A percentile compares a stretch with the other conserved stretches of the same genome.
Conservation (phyloP, 176 grass and related monocot genomes). For the Oryza officinalis region DNA sequence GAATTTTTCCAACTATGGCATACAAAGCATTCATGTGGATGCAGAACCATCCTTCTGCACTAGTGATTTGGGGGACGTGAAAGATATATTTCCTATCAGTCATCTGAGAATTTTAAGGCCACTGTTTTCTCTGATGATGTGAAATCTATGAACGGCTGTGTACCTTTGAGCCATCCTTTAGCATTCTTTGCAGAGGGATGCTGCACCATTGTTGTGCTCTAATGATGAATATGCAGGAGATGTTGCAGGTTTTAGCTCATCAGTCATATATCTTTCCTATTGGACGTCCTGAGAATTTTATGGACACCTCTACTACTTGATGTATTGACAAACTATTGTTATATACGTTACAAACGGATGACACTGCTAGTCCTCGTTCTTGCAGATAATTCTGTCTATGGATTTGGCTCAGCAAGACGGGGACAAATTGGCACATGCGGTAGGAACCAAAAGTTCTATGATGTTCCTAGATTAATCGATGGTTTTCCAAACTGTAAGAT, state of each 20-base stretch:
- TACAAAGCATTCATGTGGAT: background rate
- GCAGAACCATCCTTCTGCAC: background rate
- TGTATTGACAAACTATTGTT: background rate
- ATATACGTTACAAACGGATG: slow-evolving; percentile 11
- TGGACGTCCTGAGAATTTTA: background rate
- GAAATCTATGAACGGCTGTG: background rate
- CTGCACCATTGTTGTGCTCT: background rate
- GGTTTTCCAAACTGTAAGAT: slow-evolving; percentile 63
- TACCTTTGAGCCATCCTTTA: background rate
- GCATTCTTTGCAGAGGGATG: background rate
- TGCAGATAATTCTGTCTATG: slow-evolving; percentile 71
- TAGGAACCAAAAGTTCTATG: slow-evolving; percentile 50
- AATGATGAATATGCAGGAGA: background rate
- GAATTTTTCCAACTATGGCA: background rate
- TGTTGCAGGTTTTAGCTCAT: slow-evolving; percentile 9
- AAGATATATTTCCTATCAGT: background rate
- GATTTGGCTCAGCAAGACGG: slow-evolving; percentile 76
- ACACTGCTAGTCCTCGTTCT: slow-evolving; percentile 19
- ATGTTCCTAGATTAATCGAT: slow-evolving; percentile 66
- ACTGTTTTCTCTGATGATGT: background rate
- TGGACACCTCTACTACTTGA: slow-evolving; percentile 13
- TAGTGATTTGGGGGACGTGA: background rate
- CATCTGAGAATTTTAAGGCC: background rate
- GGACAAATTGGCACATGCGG: slow-evolving; percentile 75
- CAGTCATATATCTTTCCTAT: background rate